Percentiles rank a stretch among this genome's conserved stretches.
These are phyloP conservation scores for Ceratobasidium sp. DNA, from an alignment of 1,284 basidiomycete species.

Conservation along the genomic window DNA sequence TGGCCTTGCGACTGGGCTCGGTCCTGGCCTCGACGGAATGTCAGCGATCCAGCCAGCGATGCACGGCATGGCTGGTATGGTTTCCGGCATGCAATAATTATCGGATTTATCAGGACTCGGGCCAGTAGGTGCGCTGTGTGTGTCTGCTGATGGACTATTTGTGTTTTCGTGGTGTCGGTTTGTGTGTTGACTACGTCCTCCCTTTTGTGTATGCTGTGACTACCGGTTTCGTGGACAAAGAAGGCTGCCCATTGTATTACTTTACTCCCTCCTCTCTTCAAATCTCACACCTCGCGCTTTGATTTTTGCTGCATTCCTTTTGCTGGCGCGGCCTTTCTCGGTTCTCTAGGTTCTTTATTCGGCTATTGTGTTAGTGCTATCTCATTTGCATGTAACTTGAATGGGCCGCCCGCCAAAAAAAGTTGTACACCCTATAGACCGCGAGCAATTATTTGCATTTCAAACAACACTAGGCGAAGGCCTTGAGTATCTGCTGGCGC, in stretches of 20 bases:
- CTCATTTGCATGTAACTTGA: conserved; percentile 29
- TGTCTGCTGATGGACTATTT: conserved; percentile 22
- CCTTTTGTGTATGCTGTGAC: conserved; percentile 7
- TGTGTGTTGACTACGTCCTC: background rate
- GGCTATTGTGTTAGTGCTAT: background rate
- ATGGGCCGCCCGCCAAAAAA: conserved; percentile 13
- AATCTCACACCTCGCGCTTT: background rate
- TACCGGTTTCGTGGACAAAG: conserved; percentile 29
- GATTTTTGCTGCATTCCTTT: background rate
- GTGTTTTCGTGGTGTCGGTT: background rate
- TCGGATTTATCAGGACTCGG: background rate
- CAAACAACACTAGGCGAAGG: conserved; percentile 7
- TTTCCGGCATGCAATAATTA: conserved; percentile 33
- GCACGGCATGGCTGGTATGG: conserved; percentile 32
- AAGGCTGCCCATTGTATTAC: conserved; percentile 29
- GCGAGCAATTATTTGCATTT: conserved; percentile 19
- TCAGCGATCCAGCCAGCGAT: conserved; percentile 18
- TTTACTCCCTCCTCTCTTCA: background rate
- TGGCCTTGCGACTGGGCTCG: conserved; percentile 29
- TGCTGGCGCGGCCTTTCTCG: conserved; percentile 4
- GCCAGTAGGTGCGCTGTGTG: conserved; percentile 17
- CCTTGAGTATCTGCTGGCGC: conserved; percentile 34
- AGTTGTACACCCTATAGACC: conserved; percentile 22
- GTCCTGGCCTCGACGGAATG: conserved; percentile 33
- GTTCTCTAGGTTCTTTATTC: conserved; percentile 23